Evolutionary conservation across 78 protist species (phyloP).

Genomic region (Monosiga brevicollis): DNA sequence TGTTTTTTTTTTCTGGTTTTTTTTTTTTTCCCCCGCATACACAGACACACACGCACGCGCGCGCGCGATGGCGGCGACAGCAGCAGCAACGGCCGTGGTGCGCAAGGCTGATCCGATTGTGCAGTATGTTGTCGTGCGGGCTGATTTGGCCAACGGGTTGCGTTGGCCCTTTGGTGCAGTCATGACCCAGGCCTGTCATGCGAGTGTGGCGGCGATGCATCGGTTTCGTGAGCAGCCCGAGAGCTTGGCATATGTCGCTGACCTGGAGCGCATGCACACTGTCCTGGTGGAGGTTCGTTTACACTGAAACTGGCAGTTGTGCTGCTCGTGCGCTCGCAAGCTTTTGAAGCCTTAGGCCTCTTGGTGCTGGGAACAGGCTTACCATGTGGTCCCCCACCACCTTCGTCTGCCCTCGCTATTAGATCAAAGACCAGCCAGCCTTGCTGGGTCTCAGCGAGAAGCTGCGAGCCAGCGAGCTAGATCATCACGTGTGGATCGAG

Average conservation of each 20-base stretch:
- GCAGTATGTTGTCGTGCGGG: background rate
- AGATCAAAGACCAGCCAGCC: too few species aligned
- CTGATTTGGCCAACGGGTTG: background rate
- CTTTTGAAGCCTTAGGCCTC: background rate
- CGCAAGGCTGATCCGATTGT: background rate
- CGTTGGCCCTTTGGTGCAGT: too few species aligned
- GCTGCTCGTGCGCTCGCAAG: background rate
- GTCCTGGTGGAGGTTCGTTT: background rate
- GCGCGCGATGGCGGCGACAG: background rate
- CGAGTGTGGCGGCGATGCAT: too few species aligned
- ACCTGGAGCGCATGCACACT: background rate
- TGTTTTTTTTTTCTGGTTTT: background rate
- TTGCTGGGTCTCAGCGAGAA: background rate
- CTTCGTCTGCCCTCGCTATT: background rate
- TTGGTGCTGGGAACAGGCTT: background rate
- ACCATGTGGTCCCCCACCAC: background rate
- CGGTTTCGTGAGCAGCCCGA: too few species aligned
- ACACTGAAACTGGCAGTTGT: background rate
- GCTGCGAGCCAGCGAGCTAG: background rate
- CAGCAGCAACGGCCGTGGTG: background rate
- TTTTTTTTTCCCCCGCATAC: background rate
- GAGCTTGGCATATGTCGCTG: background rate
- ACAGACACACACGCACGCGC: background rate
- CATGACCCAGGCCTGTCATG: too few species aligned
- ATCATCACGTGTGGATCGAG: background rate